phyloP scores from a whole-genome alignment of 1,139 yeast genomes.

The Scheffersomyces quercinus region DNA sequence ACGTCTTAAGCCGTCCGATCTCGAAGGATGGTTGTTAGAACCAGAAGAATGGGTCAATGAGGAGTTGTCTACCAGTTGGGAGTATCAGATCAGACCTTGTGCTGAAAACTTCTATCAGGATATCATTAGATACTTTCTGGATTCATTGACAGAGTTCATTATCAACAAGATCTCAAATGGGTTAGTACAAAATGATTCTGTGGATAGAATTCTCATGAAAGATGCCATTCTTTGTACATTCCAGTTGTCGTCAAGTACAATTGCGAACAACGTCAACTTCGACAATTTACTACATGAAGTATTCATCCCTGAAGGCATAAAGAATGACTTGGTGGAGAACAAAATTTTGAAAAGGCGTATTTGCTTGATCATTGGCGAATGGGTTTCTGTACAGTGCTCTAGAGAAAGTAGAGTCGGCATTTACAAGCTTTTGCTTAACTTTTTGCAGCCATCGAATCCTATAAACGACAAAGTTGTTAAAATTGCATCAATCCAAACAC shows the following conservation, averaged over 20 bases:
- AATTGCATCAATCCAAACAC: constrained; percentile 71
- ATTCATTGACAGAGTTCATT: constrained; percentile 59
- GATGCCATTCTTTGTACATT: constrained; percentile 84
- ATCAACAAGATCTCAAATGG: constrained; percentile 62
- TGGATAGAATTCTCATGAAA: constrained; percentile 59
- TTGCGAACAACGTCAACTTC: constrained; percentile 65
- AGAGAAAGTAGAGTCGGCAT: constrained; percentile 58
- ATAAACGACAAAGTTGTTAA: constrained; percentile 73
- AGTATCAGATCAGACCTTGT: constrained; percentile 82
- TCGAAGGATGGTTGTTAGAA: constrained; percentile 78
- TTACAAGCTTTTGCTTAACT: constrained; percentile 52
- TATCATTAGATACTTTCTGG: constrained; percentile 64
- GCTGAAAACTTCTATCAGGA: constrained; percentile 85
- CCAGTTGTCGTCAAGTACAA: constrained; percentile 70
- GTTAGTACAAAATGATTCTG: constrained; percentile 35
- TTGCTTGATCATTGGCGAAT: constrained; percentile 73
- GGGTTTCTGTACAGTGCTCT: constrained; percentile 72
- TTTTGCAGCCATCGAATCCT: constrained; percentile 43
- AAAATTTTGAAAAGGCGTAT: constrained; percentile 76
- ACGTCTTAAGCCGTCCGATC: constrained; percentile 68
- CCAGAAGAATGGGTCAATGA: constrained; percentile 94
- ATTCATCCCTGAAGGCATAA: constrained; percentile 67
- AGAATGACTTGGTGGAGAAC: constrained; percentile 44
- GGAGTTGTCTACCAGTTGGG: constrained; percentile 77
- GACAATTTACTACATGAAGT: constrained; percentile 57